Evolutionary conservation across 2,329 filamentous ascomycete genomes (phyloP).

Genomic region (Calonectria pseudoreteaudii): DNA sequence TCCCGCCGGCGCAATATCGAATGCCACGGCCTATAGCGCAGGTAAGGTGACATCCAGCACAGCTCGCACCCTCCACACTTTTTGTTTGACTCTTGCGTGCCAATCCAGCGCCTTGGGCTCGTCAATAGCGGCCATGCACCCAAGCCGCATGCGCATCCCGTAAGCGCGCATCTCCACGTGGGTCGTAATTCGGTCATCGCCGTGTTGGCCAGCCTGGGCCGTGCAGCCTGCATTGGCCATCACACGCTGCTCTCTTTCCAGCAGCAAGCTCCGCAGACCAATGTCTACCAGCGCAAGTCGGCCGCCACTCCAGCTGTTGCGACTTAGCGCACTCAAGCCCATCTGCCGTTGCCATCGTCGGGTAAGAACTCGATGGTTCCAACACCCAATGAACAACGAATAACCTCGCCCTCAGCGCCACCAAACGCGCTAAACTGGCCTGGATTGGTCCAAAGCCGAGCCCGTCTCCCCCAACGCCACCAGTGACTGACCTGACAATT

Average conservation of each 20-base stretch:
- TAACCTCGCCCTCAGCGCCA: slow-evolving; percentile 17
- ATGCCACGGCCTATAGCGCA: slow-evolving; percentile 16
- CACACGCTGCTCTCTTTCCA: neutral
- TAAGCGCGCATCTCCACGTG: slow-evolving; percentile 44
- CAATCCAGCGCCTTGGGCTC: slow-evolving; percentile 25
- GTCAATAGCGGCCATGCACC: neutral
- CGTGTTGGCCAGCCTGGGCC: slow-evolving; percentile 29
- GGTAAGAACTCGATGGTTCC: neutral
- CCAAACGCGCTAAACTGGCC: slow-evolving; percentile 11
- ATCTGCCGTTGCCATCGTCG: neutral
- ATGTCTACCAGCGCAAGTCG: neutral
- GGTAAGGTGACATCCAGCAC: slow-evolving; percentile 31
- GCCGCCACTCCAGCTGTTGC: neutral
- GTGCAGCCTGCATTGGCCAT: slow-evolving; percentile 8
- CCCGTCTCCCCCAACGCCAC: slow-evolving; percentile 6
- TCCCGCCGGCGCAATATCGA: slow-evolving; percentile 2
- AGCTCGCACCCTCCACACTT: slow-evolving; percentile 21
- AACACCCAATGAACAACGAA: slow-evolving; percentile 20
- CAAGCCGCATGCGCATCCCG: slow-evolving; percentile 31
- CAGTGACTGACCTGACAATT: neutral
- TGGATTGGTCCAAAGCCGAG: slow-evolving; percentile 37
- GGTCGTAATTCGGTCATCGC: slow-evolving; percentile 40
- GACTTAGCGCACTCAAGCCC: neutral
- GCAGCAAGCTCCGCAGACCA: slow-evolving; percentile 4
- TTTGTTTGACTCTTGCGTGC: slow-evolving; percentile 23